Percentiles rank a stretch among this genome's conserved stretches.
Conservation (phyloP, 768 basidiomycete genomes). For the Pisolithus marmoratus region DNA sequence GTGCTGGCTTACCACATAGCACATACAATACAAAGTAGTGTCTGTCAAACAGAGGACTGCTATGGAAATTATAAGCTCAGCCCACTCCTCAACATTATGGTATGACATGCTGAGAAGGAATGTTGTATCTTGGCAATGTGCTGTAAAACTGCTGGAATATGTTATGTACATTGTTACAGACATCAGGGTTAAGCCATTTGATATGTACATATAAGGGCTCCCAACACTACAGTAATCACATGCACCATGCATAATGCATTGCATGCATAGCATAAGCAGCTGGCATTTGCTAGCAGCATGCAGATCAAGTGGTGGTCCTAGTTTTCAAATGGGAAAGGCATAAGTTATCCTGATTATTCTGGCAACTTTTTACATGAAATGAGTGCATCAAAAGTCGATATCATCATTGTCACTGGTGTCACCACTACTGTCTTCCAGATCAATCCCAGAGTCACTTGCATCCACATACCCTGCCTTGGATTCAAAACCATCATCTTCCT, state of each 20-base stretch:
- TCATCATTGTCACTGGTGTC: neutral
- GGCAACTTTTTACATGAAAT: neutral
- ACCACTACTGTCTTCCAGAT: neutral
- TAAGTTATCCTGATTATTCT: neutral
- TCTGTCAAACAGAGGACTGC: neutral
- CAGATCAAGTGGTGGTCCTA: neutral
- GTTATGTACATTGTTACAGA: neutral
- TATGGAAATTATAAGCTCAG: neutral
- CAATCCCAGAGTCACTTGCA: neutral
- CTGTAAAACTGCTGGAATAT: neutral
- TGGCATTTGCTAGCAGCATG: no score
- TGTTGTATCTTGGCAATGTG: neutral
- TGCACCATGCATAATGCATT: neutral
- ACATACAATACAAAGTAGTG: neutral
- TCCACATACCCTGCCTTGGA: neutral
- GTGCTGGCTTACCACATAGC: neutral
- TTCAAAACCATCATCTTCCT: neutral
- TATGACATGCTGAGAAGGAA: neutral
- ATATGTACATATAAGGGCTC: neutral
- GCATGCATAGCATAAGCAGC: neutral
- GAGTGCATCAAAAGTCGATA: neutral
- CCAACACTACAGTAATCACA: neutral
- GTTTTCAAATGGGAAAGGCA: neutral
- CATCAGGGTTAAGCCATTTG: neutral
- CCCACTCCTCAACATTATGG: neutral